Evolutionary conservation across 129 eudicot species (phyloP), one percentile per base, ranked within the genome.

Genomic region (Tagetes erecta): DNA sequence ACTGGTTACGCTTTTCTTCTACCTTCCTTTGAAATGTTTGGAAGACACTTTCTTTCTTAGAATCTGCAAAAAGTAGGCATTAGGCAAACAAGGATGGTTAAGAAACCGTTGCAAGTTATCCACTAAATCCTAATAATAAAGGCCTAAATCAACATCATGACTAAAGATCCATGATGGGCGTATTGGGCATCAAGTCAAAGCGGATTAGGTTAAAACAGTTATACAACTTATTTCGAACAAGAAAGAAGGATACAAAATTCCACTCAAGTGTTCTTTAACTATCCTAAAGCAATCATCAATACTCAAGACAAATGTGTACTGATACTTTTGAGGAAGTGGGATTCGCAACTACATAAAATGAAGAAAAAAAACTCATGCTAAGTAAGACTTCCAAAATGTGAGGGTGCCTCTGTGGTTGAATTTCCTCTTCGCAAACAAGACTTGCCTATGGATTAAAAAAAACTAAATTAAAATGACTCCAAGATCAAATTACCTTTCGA

Each of bases 11-110:
- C 84, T 91, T 95, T 77, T 86, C 88, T 76, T 91, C 82, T 77
- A 91, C 87, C 87, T 95, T 95, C 83, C 85, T 88, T 82, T 95
- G 94, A 85, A 95, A 95, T 72, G 80, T 83, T 85, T 87, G 89
- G 70, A 85, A 88, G 84, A 84, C 83, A 70, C 86, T 91, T 71
- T 64, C 70, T 40, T 64, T 39, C 33, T 64, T 64, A 14, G 87
- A 80, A 84, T 90, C 98, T 94, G 94, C 83, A 82, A 33, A 39
- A 76, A 56, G 64, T 45, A 75, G 64, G 71, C 49, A 56, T 57
- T 45, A 75, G 64, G 71, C 49, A 64, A 30, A 51, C 63, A 74
- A 35, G 37, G 78, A 74, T 47, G 36, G 70, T 49, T 47, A 63
- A 46, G 47, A n/a, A 33, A 72, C 57, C 12, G 58, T 31, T 72